phyloP scores from a whole-genome alignment of 352 stramenopile genomes.

The Sclerospora graminicola region DNA sequence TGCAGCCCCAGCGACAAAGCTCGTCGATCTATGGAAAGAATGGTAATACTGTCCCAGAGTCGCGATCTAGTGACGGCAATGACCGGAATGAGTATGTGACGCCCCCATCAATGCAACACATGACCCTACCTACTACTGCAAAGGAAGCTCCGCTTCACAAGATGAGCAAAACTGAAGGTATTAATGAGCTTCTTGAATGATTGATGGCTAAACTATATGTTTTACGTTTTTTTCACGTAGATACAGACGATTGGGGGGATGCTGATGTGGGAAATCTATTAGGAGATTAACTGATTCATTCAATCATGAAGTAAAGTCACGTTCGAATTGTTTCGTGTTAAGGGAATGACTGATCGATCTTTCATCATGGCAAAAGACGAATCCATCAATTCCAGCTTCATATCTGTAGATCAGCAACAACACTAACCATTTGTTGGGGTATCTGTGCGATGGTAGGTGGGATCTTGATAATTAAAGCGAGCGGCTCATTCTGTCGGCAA shows the following conservation, averaged over 20 bases:
- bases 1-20: conserved; percentile 17
- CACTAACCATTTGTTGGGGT: conserved; percentile 3
- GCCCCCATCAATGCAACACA: conserved; percentile 28
- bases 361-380: conserved; percentile 12
- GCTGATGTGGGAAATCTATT: conserved; percentile 55
- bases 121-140: too few species aligned
- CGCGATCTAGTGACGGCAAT: conserved; percentile 7
- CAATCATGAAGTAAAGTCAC: neutral
- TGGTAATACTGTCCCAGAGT: conserved; percentile 11
- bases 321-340: conserved; percentile 12
- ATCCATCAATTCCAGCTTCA: conserved; percentile 1
- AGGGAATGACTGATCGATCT: neutral
- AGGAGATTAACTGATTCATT: too few species aligned
- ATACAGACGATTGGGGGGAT: conserved; percentile 66
- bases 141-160: too few species aligned
- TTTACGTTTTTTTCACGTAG: too few species aligned
- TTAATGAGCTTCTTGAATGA: conserved; percentile 6
- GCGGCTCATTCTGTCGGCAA: conserved; percentile 2
- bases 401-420: neutral
- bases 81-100: conserved; percentile 36
- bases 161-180: conserved; percentile 52
- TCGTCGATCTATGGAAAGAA: conserved; percentile 16
- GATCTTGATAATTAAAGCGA: conserved; percentile 1
- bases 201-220: too few species aligned
- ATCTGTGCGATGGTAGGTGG: neutral